A percentile compares a stretch with the other conserved stretches of the same genome.
These are phyloP conservation scores for Diutina rugosa DNA, from an alignment of 1,139 yeast genomes.

Conservation along the genomic window DNA sequence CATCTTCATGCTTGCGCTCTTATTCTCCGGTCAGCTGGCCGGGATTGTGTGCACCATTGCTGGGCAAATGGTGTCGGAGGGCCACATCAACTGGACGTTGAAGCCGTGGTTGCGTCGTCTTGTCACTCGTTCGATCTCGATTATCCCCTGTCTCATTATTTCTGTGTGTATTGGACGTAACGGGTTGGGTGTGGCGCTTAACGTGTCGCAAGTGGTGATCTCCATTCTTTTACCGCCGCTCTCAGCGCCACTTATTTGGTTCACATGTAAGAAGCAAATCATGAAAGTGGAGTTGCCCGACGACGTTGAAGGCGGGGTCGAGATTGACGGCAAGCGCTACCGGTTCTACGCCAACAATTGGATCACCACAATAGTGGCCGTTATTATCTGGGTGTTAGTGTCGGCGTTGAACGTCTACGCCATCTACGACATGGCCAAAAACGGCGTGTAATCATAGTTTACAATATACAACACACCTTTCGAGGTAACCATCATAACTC, in stretches of 20 bases:
- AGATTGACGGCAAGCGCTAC: constrained; percentile 8
- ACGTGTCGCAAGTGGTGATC: constrained; percentile 1
- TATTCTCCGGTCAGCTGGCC: constrained; percentile 1
- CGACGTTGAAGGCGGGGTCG: constrained; percentile 8
- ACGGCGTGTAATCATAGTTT: constrained; percentile 16
- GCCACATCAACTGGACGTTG: constrained; percentile 1
- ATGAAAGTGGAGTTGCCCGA: constrained; percentile 18
- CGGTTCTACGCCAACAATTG: constrained; percentile 50
- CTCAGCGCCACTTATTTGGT: background rate
- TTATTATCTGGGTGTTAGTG: constrained; percentile 51
- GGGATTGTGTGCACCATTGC: constrained; percentile 2
- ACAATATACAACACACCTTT: background rate
- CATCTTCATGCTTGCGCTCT: constrained; percentile 1
- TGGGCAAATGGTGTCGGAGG: constrained; percentile 1
- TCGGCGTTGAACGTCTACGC: constrained; percentile 57
- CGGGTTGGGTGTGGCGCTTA: constrained; percentile 1
- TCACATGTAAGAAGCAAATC: background rate
- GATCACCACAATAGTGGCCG: constrained; percentile 35
- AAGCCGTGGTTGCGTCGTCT: constrained; percentile 1
- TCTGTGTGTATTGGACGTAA: background rate
- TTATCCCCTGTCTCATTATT: background rate
- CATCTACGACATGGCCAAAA: constrained; percentile 44
- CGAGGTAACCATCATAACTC: no score
- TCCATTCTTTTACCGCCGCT: background rate
- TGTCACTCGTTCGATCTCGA: background rate